Conservation (phyloP, 169 alveolate species). For the Plasmodium billcollinsi region DNA sequence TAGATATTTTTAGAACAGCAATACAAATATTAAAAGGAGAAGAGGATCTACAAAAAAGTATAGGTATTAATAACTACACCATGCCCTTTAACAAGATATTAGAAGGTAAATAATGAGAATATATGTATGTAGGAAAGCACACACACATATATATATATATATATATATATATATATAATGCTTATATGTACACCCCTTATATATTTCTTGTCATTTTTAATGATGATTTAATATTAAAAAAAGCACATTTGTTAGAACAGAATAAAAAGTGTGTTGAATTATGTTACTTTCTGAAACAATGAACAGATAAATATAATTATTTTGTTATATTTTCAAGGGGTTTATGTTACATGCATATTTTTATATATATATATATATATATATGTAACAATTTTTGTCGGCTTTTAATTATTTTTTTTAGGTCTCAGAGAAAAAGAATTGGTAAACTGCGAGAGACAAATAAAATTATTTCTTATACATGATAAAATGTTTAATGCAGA, state of each 20-base stretch:
- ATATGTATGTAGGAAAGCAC: background rate
- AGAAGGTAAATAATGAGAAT: slow-evolving; percentile 14
- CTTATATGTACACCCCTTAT: no score
- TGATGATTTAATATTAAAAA: slow-evolving; percentile 23
- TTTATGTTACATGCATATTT: background rate
- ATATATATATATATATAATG: no score
- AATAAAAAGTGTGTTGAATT: slow-evolving; percentile 30
- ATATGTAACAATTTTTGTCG: no score
- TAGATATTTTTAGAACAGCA: slow-evolving; percentile 27
- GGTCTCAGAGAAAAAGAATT: slow-evolving; percentile 38
- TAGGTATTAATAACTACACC: no score
- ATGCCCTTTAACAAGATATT: slow-evolving; percentile 26
- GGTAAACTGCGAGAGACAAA: slow-evolving; percentile 32
- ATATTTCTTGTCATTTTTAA: background rate
- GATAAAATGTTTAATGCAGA: slow-evolving; percentile 20
- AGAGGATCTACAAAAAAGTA: background rate
- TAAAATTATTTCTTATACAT: slow-evolving; percentile 17
- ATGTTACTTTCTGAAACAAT: slow-evolving; percentile 12
- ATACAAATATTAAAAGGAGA: slow-evolving; percentile 1
- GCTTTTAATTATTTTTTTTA: background rate
- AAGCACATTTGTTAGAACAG: slow-evolving; percentile 68
- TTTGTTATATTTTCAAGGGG: background rate
- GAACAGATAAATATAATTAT: background rate
- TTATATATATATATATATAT: background rate
- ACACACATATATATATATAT: no score